phyloP scores from a whole-genome alignment of 345 rosid species.

The Syzygium aromaticum region DNA sequence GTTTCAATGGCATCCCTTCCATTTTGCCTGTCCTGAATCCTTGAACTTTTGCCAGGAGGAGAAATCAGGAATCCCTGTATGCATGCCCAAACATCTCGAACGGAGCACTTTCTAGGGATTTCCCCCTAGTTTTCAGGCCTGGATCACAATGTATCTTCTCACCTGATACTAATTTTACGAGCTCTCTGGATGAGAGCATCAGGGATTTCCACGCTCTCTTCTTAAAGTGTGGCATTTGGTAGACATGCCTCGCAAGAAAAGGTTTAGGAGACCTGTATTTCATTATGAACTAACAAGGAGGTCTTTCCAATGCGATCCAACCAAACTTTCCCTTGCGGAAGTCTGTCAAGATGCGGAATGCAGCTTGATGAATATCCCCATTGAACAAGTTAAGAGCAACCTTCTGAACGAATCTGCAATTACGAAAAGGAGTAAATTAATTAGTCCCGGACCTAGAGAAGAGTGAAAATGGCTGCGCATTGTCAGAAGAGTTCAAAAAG shows the following conservation, averaged over 20 bases:
- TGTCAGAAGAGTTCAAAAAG: not conserved
- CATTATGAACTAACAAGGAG: not conserved
- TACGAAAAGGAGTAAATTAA: not conserved
- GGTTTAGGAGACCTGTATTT: not conserved
- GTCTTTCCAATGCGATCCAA: slow-evolving; percentile 73
- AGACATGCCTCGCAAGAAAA: not conserved
- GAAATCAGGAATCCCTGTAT: not conserved
- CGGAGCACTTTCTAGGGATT: not conserved
- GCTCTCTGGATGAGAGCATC: not conserved
- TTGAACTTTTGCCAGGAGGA: not conserved
- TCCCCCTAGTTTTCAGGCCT: not conserved
- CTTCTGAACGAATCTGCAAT: slow-evolving; percentile 70
- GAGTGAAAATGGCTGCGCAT: not conserved
- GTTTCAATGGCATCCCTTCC: not conserved
- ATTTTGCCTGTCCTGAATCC: not conserved
- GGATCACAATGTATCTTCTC: not conserved
- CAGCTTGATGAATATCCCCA: slow-evolving; percentile 80
- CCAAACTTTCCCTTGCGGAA: slow-evolving; percentile 90
- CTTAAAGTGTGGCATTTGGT: not conserved
- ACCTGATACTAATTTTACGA: not conserved
- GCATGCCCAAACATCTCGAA: not conserved
- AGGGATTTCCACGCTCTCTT: not conserved
- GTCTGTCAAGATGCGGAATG: slow-evolving; percentile 70
- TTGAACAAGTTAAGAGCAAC: slow-evolving; percentile 65
- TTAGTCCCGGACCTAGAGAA: not conserved